phyloP scores from a whole-genome alignment of 1,284 basidiomycete genomes.

The Vanrija humicola region DNA sequence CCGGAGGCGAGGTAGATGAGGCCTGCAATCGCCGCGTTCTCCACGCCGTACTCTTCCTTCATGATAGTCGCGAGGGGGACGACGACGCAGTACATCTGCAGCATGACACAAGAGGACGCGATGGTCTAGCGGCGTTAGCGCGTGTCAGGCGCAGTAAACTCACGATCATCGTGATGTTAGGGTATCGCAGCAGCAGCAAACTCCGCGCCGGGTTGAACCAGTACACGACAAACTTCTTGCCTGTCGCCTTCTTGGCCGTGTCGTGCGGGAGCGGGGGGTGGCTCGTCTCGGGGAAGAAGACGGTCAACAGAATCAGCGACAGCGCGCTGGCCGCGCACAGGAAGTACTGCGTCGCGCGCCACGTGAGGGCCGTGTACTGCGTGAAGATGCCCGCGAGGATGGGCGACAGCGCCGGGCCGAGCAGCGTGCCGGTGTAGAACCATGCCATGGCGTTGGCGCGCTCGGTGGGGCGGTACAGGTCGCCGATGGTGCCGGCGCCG shows the following conservation, averaged over 20 bases:
- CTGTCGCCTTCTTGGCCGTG: conserved; percentile 24
- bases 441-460: conserved; percentile 62
- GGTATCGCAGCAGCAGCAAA: conserved; percentile 57
- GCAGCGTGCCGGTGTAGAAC: conserved; percentile 55
- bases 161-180: conserved; percentile 55
- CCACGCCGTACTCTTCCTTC: conserved; percentile 58
- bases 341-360: conserved; percentile 63
- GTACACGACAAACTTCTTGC: conserved; percentile 49
- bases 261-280: conserved; percentile 53
- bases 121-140: conserved; percentile 1
- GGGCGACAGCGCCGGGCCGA: conserved; percentile 46
- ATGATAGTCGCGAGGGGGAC: conserved; percentile 8
- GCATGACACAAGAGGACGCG: conserved; percentile 30
- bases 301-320: conserved; percentile 52
- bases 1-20: conserved; percentile 60
- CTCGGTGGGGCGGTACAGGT: conserved; percentile 61
- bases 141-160: conserved; percentile 28
- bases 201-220: conserved; percentile 61
- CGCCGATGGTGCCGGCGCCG: conserved; percentile 62
- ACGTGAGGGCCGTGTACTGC: conserved; percentile 52
- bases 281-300: conserved; percentile 67
- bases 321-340: conserved; percentile 52
- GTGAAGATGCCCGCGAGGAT: conserved; percentile 48
- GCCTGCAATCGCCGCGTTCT: conserved; percentile 59
- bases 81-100: conserved; percentile 34